phyloP scores from a whole-genome alignment of 2,329 filamentous ascomycete genomes.

The Aureobasidium mangrovei region DNA sequence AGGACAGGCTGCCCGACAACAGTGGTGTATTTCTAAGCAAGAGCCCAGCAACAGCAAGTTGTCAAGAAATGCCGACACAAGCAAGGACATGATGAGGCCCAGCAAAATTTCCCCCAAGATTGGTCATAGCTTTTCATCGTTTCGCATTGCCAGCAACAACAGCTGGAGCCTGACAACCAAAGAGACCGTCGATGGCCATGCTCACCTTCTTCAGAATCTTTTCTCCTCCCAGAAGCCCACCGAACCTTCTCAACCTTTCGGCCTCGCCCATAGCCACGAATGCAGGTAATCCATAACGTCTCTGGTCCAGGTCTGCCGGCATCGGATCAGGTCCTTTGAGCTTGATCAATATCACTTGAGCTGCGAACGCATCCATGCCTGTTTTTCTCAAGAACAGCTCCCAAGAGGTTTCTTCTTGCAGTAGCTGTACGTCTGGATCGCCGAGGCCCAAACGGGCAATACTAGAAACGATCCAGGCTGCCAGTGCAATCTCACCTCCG shows the following conservation, averaged over 20 bases:
- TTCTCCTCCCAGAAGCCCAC: slow-evolving; percentile 44
- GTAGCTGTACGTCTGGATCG: slow-evolving; percentile 25
- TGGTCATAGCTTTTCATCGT: slow-evolving; percentile 1
- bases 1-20: too few species aligned
- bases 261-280: slow-evolving; percentile 50
- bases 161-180: background rate
- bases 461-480: slow-evolving; percentile 31
- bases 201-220: slow-evolving; percentile 47
- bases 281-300: slow-evolving; percentile 38
- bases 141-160: background rate
- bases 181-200: slow-evolving; percentile 39
- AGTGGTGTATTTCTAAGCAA: slow-evolving; percentile 7
- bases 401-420: slow-evolving; percentile 52
- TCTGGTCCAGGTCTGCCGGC: slow-evolving; percentile 10
- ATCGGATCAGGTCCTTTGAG: slow-evolving; percentile 27
- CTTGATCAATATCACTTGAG: slow-evolving; percentile 52
- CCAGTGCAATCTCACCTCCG: slow-evolving; percentile 35
- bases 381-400: slow-evolving; percentile 57
- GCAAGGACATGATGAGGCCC: slow-evolving; percentile 4
- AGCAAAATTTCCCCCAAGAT: slow-evolving; percentile 6
- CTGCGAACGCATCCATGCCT: slow-evolving; percentile 64
- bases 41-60: background rate
- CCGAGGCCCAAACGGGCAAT: slow-evolving; percentile 20
- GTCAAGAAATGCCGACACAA: background rate
- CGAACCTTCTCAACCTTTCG: slow-evolving; percentile 45